These are phyloP conservation scores for Vaccinium macrocarpon DNA, from an alignment of 148 eudicot genomes.

Conservation along the genomic window DNA sequence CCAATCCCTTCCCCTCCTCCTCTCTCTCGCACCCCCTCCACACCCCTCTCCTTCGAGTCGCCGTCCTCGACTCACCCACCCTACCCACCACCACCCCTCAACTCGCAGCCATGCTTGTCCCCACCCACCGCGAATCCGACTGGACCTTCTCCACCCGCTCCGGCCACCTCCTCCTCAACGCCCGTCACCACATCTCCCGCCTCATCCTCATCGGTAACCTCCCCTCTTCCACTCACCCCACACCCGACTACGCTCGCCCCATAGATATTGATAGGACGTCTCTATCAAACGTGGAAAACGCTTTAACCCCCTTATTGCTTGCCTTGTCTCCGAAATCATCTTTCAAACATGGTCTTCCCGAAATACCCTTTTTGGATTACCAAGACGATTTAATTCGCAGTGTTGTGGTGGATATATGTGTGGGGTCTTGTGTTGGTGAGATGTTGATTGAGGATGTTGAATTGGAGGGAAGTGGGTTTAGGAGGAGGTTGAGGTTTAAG, in stretches of 20 bases:
- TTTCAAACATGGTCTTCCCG: conserved; percentile 23
- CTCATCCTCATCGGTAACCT: conserved; percentile 61
- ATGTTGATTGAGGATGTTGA: conserved; percentile 81
- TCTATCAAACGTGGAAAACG: conserved; percentile 22
- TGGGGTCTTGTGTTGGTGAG: conserved; percentile 65
- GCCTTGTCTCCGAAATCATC: conserved; percentile 52
- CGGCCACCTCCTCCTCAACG: conserved; percentile 70
- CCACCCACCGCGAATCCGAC: conserved; percentile 63
- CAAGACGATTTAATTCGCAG: conserved; percentile 61
- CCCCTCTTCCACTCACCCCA: conserved; percentile 16
- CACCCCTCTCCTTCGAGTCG: conserved; percentile 47
- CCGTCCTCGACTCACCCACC: conserved; percentile 79
- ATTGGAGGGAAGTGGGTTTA: conserved; percentile 49
- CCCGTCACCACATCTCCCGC: conserved; percentile 50
- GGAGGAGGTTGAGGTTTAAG: conserved; percentile 92
- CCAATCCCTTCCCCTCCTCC: conserved; percentile 21
- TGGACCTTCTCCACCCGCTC: conserved; percentile 73
- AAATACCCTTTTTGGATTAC: conserved; percentile 54
- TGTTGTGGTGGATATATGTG: conserved; percentile 43
- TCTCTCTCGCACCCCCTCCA: conserved; percentile 24
- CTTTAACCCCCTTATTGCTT: conserved; percentile 41
- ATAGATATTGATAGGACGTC: conserved; percentile 4
- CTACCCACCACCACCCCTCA: conserved; percentile 27
- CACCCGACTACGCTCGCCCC: conserved; percentile 25
- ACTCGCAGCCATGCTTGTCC: conserved; percentile 72